phyloP scores from a whole-genome alignment of 805 yeast species.

The Candida suzukii region DNA sequence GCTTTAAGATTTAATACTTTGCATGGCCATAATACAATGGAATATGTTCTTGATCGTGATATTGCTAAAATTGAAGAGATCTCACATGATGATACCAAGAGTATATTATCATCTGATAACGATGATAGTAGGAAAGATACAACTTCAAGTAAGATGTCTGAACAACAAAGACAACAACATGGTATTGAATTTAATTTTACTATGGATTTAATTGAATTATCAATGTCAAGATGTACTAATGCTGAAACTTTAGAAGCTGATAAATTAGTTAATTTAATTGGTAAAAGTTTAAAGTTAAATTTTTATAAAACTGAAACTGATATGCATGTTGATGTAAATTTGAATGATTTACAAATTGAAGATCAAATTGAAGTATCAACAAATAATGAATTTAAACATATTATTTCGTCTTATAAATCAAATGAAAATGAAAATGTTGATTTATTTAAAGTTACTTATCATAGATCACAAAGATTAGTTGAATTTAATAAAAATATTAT shows the following conservation, averaged over 20 bases:
- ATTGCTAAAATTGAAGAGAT: constrained; percentile 7
- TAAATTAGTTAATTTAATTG: constrained; percentile 63
- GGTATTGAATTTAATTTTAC: constrained; percentile 65
- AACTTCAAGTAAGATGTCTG: background rate
- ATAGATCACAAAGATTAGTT: constrained; percentile 53
- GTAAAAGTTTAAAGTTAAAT: constrained; percentile 55
- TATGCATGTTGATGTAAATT: constrained; percentile 57
- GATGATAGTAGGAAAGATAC: background rate
- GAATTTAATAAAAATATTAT: constrained; percentile 44
- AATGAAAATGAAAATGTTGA: constrained; percentile 33
- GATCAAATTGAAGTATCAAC: constrained; percentile 67
- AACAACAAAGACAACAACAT: constrained; percentile 39
- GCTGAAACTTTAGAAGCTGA: constrained; percentile 53
- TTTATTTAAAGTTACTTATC: constrained; percentile 53
- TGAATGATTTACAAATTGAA: constrained; percentile 61
- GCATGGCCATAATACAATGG: background rate
- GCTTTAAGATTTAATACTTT: background rate
- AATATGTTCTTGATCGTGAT: background rate
- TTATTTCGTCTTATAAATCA: constrained; percentile 59
- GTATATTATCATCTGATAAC: background rate
- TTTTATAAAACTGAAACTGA: constrained; percentile 52
- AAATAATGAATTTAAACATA: constrained; percentile 54
- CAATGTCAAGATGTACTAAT: constrained; percentile 63
- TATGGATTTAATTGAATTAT: constrained; percentile 54
- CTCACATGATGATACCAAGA: constrained; percentile 6